A percentile compares a stretch with the other conserved stretches of the same genome.
These are phyloP conservation scores for Lojkania enalia DNA, from an alignment of 2,329 filamentous ascomycete species.

Conservation along the genomic window DNA sequence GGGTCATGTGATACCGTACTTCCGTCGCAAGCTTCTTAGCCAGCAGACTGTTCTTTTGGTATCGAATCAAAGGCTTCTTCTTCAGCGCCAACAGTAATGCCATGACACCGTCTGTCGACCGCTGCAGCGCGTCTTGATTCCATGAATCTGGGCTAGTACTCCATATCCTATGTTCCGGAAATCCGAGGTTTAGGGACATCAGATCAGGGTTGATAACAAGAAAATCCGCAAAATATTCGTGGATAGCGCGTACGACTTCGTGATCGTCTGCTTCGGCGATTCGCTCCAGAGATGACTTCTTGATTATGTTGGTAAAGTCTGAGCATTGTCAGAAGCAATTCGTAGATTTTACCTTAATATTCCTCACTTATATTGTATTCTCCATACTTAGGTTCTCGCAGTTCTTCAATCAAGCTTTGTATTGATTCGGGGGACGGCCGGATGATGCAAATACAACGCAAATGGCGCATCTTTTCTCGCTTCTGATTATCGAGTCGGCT, in stretches of 20 bases:
- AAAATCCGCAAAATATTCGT: constrained; percentile 97
- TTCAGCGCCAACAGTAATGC: constrained; percentile 86
- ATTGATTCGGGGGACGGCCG: constrained; percentile 91
- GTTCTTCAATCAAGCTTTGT: constrained; percentile 90
- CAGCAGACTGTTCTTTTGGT: constrained; percentile 85
- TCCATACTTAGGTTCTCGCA: constrained; percentile 94
- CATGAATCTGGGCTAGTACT: constrained; percentile 79
- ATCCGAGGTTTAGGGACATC: constrained; percentile 75
- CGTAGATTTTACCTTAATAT: not conserved
- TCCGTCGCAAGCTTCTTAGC: constrained; percentile 93
- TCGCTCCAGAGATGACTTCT: constrained; percentile 92
- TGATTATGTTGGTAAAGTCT: constrained; percentile 95
- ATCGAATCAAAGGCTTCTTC: constrained; percentile 94
- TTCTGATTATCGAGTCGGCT: constrained; percentile 82
- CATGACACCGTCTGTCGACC: constrained; percentile 84
- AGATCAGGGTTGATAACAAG: constrained; percentile 93
- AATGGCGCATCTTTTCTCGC: constrained; percentile 96
- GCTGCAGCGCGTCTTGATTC: constrained; percentile 85
- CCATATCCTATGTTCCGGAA: constrained; percentile 79
- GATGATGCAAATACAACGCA: constrained; percentile 90
- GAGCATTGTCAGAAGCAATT: constrained; percentile 29
- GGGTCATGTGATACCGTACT: constrained; percentile 87
- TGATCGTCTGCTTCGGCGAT: constrained; percentile 96
- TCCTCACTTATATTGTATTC: constrained; percentile 82
- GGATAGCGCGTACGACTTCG: constrained; percentile 90